phyloP scores from a whole-genome alignment of 2,329 filamentous ascomycete species.

The Xylaria sp. region DNA sequence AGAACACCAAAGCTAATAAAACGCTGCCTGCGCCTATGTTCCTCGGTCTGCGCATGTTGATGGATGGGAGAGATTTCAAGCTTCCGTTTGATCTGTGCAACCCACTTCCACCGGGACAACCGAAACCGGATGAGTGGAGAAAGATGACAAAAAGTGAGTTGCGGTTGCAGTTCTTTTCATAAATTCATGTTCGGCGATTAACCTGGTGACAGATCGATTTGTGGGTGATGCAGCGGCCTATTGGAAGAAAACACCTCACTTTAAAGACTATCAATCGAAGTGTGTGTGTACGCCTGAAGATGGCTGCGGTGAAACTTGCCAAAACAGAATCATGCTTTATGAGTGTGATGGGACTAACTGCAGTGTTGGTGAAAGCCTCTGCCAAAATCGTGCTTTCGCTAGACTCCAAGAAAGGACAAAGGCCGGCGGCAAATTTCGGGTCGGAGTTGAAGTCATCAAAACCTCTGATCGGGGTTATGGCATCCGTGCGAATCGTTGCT shows the following conservation, averaged over 20 bases:
- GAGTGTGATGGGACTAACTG: slow-evolving; percentile 95
- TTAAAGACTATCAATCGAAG: slow-evolving; percentile 78
- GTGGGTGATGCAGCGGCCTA: slow-evolving; percentile 82
- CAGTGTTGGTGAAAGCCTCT: slow-evolving; percentile 76
- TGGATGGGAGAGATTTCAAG: slow-evolving; percentile 83
- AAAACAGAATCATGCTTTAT: slow-evolving; percentile 97
- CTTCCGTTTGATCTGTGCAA: slow-evolving; percentile 91
- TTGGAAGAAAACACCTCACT: slow-evolving; percentile 82
- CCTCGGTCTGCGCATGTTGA: slow-evolving; percentile 75
- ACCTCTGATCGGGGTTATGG: slow-evolving; percentile 90
- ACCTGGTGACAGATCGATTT: slow-evolving; percentile 77
- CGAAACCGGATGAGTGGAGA: slow-evolving; percentile 92
- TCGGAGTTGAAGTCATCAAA: slow-evolving; percentile 95
- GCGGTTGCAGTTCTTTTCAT: not conserved
- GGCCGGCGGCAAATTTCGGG: slow-evolving; percentile 84
- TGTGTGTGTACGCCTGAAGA: slow-evolving; percentile 82
- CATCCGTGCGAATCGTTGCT: slow-evolving; percentile 88
- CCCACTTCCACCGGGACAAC: slow-evolving; percentile 84
- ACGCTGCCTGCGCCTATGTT: slow-evolving; percentile 82
- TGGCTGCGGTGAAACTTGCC: slow-evolving; percentile 88
- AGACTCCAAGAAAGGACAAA: slow-evolving; percentile 79
- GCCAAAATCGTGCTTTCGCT: slow-evolving; percentile 89
- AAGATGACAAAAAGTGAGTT: slow-evolving; percentile 88
- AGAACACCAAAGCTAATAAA: slow-evolving; percentile 62
- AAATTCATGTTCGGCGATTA: slow-evolving; percentile 41